Conservation (phyloP, 116 monocot genomes). For the Iris pallida region DNA sequence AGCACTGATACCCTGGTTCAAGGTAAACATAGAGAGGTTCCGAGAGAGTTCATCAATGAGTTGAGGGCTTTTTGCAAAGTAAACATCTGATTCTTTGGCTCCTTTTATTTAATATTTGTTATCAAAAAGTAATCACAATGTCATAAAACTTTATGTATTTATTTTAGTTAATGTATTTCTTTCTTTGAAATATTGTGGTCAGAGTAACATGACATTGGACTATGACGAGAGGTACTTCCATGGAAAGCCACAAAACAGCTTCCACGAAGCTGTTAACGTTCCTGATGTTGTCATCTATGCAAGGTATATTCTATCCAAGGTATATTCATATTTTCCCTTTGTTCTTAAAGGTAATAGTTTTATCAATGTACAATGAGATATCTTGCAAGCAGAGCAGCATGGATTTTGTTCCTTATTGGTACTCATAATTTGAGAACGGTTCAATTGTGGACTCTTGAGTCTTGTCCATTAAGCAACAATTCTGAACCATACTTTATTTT, state of each 20-base stretch:
- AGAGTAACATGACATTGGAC: slow-evolving; percentile 74
- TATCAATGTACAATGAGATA: too few species aligned
- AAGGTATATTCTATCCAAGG: too few species aligned
- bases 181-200: not conserved
- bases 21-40: slow-evolving; percentile 29
- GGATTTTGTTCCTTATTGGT: too few species aligned
- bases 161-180: not conserved
- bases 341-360: too few species aligned
- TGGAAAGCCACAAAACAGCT: slow-evolving; percentile 93
- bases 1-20: slow-evolving; percentile 31
- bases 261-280: slow-evolving; percentile 74
- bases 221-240: slow-evolving; percentile 90
- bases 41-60: slow-evolving; percentile 56
- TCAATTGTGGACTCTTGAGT: too few species aligned
- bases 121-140: not conserved
- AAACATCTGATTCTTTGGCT: not conserved
- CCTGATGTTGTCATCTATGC: slow-evolving; percentile 86
- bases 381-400: too few species aligned
- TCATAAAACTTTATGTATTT: not conserved
- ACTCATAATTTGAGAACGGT: too few species aligned
- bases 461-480: too few species aligned
- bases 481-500: too few species aligned
- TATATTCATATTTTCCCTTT: not conserved
- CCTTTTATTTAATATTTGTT: not conserved
- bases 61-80: slow-evolving; percentile 35